These are phyloP conservation scores for Calonectria honghensis DNA, from an alignment of 2,329 filamentous ascomycete genomes.

Conservation along the genomic window DNA sequence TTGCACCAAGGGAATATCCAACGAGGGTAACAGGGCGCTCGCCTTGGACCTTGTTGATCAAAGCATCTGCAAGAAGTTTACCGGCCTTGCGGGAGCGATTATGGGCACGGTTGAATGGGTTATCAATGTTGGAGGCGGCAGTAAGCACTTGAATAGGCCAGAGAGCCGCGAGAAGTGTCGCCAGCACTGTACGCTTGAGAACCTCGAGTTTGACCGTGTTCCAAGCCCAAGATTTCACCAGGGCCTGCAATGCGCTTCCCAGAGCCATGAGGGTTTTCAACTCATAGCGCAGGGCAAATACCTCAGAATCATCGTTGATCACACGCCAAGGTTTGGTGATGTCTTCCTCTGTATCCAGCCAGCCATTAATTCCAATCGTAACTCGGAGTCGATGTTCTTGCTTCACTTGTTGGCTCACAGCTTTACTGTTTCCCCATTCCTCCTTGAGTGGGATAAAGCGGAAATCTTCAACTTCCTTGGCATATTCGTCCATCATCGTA, in stretches of 20 bases:
- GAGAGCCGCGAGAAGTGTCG: conserved; percentile 79
- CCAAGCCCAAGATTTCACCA: conserved; percentile 87
- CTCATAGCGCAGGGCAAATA: conserved; percentile 91
- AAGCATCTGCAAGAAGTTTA: conserved; percentile 84
- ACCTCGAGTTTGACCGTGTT: conserved; percentile 83
- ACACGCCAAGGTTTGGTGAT: conserved; percentile 87
- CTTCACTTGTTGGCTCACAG: conserved; percentile 48
- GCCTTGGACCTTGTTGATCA: conserved; percentile 88
- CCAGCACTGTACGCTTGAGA: conserved; percentile 82
- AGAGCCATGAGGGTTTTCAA: conserved; percentile 85
- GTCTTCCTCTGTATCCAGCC: conserved; percentile 85
- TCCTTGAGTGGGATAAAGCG: conserved; percentile 83
- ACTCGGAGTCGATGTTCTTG: conserved; percentile 78
- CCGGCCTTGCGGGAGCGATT: conserved; percentile 88
- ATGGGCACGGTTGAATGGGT: conserved; percentile 86
- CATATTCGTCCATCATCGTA: conserved; percentile 91
- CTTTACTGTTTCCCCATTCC: conserved; percentile 59
- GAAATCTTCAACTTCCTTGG: conserved; percentile 89
- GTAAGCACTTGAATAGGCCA: conserved; percentile 82
- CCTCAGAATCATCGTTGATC: conserved; percentile 82
- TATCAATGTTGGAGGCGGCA: conserved; percentile 82
- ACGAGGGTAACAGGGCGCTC: conserved; percentile 87
- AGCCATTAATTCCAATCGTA: conserved; percentile 91
- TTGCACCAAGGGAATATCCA: conserved; percentile 87
- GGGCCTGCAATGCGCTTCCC: conserved; percentile 81